Conservation (phyloP, 805 yeast species). For the Metschnikowia henanensis region DNA sequence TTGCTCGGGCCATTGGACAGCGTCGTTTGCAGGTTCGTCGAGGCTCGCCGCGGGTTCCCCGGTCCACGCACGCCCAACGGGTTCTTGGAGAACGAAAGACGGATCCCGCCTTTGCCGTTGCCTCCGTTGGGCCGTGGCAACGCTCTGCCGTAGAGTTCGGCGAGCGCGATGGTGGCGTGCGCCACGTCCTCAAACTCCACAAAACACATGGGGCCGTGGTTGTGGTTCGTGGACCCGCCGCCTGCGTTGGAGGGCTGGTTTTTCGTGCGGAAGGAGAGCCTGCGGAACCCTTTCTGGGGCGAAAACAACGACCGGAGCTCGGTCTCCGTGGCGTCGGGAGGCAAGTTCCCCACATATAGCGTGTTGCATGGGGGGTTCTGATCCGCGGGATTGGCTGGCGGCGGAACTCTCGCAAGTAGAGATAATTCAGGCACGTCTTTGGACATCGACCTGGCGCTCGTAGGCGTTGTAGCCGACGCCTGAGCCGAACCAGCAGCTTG, state of each 20-base stretch:
- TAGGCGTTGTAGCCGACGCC: constrained; percentile 11
- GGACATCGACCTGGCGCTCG: constrained; percentile 15
- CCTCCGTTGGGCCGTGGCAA: constrained; percentile 75
- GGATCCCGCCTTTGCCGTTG: constrained; percentile 86
- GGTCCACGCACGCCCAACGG: constrained; percentile 95
- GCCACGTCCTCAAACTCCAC: constrained; percentile 97
- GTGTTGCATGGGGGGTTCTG: constrained; percentile 99
- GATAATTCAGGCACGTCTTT: constrained; percentile 64
- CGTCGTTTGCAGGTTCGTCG: constrained; percentile 26
- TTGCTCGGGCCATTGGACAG: constrained; percentile 13
- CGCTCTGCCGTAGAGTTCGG: constrained; percentile 90
- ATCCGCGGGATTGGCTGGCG: constrained; percentile 97
- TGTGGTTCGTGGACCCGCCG: constrained; percentile 29
- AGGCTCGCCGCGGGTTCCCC: constrained; percentile 43
- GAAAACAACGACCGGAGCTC: constrained; percentile 87
- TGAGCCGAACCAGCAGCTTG: constrained; percentile 10
- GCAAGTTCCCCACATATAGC: constrained; percentile 92
- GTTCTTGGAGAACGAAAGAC: constrained; percentile 91
- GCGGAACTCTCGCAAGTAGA: constrained; percentile 75
- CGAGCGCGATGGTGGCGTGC: constrained; percentile 89
- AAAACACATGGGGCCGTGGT: constrained; percentile 98
- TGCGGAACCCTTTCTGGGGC: constrained; percentile 88
- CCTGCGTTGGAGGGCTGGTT: constrained; percentile 26
- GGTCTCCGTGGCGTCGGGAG: constrained; percentile 94
- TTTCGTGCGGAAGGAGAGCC: constrained; percentile 89